A percentile compares a stretch with the other conserved stretches of the same genome.
Evolutionary conservation across 2,329 filamentous ascomycete species (phyloP).

Genomic region (Fusarium tuaranense): DNA sequence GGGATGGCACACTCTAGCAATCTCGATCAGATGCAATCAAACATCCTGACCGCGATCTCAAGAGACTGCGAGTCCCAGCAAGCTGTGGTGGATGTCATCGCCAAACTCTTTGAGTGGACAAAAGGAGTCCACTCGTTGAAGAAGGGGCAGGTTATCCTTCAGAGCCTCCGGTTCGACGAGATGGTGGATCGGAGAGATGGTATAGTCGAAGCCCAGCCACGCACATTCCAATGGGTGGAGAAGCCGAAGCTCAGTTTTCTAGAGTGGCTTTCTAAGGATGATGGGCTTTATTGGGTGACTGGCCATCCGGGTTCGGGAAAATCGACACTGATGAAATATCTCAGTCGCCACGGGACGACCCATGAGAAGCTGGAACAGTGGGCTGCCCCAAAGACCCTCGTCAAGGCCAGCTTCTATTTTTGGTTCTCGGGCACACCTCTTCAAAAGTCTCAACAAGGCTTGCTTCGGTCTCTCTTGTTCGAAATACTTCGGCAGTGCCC

Average conservation of each 20-base stretch:
- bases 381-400: not conserved
- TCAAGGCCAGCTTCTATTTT: not conserved
- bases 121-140: not conserved
- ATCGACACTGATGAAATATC: not conserved
- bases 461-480: not conserved
- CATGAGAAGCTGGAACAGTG: not conserved
- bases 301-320: not conserved
- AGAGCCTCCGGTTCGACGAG: not conserved
- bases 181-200: not conserved
- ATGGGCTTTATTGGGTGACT: not conserved
- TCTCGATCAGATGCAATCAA: not conserved
- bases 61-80: not conserved
- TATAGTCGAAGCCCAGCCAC: not conserved
- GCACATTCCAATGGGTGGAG: not conserved
- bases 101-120: not conserved
- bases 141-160: not conserved
- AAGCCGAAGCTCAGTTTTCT: not conserved
- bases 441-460: not conserved
- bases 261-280: not conserved
- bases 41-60: not conserved
- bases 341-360: not conserved
- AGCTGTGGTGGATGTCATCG: not conserved
- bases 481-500: not conserved
- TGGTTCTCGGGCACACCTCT: not conserved
- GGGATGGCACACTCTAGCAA: not conserved